phyloP scores from a whole-genome alignment of 2,329 filamentous ascomycete species.

The Trichoderma pleuroti region DNA sequence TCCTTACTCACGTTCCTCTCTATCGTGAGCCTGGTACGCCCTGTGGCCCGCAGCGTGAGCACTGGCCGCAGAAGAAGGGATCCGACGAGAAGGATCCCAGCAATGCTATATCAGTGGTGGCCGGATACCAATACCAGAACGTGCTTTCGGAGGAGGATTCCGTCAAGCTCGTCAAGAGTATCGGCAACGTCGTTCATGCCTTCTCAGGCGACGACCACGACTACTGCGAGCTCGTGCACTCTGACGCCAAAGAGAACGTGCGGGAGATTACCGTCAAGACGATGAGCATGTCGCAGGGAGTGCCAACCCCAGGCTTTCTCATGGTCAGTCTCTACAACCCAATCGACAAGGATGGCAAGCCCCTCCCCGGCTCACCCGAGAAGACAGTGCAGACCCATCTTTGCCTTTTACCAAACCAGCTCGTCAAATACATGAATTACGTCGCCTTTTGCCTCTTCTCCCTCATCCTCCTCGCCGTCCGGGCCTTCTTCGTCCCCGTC shows the following conservation, averaged over 20 bases:
- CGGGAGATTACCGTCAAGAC: conserved; percentile 93
- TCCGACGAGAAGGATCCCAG: conserved; percentile 63
- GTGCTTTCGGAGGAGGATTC: conserved; percentile 78
- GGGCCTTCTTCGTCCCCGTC: conserved; percentile 56
- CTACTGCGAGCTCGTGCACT: conserved; percentile 87
- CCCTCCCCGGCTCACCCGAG: conserved; percentile 41
- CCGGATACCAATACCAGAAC: conserved; percentile 95
- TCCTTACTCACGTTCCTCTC: conserved; percentile 87
- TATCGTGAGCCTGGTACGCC: conserved; percentile 79
- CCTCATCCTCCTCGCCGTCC: conserved; percentile 47
- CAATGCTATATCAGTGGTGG: conserved; percentile 73
- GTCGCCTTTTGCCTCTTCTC: conserved; percentile 56
- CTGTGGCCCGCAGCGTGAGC: conserved; percentile 83
- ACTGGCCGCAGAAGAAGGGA: conserved; percentile 67
- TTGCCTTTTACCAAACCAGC: conserved; percentile 84
- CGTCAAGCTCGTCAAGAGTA: conserved; percentile 66
- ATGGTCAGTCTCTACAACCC: conserved; percentile 93
- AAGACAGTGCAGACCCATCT: conserved; percentile 81
- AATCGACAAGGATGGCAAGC: conserved; percentile 58
- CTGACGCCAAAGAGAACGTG: conserved; percentile 60
- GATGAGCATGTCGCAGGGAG: conserved; percentile 94
- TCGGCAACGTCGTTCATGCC: conserved; percentile 78
- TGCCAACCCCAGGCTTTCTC: conserved; percentile 80
- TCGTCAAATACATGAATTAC: conserved; percentile 80
- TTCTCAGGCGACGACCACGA: conserved; percentile 98